Evolutionary conservation across 2,329 filamentous ascomycete genomes (phyloP), one percentile per base, ranked within the genome.

Genomic region (Aspergillus sp.): DNA sequence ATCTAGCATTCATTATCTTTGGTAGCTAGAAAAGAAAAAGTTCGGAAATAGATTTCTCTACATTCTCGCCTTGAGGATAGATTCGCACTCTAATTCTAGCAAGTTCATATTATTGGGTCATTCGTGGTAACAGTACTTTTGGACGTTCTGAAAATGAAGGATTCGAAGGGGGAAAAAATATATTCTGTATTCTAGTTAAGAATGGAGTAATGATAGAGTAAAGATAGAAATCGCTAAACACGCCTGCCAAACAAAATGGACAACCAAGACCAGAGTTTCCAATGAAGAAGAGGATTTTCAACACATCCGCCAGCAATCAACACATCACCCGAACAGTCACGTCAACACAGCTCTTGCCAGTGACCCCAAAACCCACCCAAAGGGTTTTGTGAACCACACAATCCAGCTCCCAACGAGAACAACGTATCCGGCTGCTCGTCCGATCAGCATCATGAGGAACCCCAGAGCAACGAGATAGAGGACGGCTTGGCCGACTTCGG

Each of bases 341-440:
- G 54, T 50, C 21, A 65, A 54, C 19, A 71, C 41, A 32, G 60
- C 61, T 49, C 60, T 63, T 13, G 64, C 64, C 31, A 71, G 42
- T 31, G 58, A 54, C 13, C 65, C 59, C 45, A 71, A 58, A 6
- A 64, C 48, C 65, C 67, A 70, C 0, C 62, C 64, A 58, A 72
- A 65, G 1, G 71, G 71, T 38, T 54, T 64, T 2, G 61, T 58
- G 48, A 72, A 60, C 71, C 71, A 74, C 11, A 69, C 47, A 23
- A 73, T 56, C 71, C 71, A 74, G 17, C 62, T 66, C 4, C 64
- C 65, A 31, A 72, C 49, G 17, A 71, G 58, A 36, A 70, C 61
- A 38, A 71, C 48, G 29, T 71, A 71, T 2, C 64, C 60, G 3
- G 65, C 64, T 45, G 60, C 58, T 16, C 68, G 66, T 2, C 64